Evolutionary conservation across 2,329 filamentous ascomycete genomes (phyloP).

Genomic region (Metarhizium humberi): DNA sequence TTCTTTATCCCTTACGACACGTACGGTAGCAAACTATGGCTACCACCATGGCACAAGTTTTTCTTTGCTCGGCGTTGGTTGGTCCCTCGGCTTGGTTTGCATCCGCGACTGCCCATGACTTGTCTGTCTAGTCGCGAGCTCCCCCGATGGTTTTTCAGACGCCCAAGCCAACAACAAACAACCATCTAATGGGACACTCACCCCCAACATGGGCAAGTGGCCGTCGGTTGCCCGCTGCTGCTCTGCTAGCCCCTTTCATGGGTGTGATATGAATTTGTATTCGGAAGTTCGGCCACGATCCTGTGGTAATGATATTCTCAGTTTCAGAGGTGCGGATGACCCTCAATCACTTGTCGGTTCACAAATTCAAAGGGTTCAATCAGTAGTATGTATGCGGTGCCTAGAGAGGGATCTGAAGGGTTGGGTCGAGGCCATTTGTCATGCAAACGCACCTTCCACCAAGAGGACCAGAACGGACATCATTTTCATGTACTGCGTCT

Average conservation of each 20-base stretch:
- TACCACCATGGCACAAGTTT: not conserved
- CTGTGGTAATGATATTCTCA: no score
- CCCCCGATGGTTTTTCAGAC: no score
- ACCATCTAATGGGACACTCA: not conserved
- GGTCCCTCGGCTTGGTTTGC: not conserved
- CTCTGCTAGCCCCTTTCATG: no score
- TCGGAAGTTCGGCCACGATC: no score
- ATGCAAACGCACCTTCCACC: no score
- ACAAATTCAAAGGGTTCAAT: constrained; percentile 8
- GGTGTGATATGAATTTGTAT: no score
- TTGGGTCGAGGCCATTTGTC: no score
- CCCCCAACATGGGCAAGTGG: not conserved
- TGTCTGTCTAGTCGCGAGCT: not conserved
- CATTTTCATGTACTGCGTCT: not conserved
- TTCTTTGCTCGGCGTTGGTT: not conserved
- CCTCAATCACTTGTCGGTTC: no score
- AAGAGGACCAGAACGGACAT: not conserved
- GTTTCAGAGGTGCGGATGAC: no score
- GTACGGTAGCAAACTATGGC: not conserved
- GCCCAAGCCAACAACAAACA: not conserved
- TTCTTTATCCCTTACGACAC: not conserved
- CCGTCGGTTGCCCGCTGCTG: no score
- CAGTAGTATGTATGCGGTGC: constrained; percentile 7
- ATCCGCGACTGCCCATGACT: not conserved
- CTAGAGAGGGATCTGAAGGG: constrained; percentile 9